A percentile compares a stretch with the other conserved stretches of the same genome.
Evolutionary conservation across 345 rosid species (phyloP).

Genomic region (Camelina laxa): DNA sequence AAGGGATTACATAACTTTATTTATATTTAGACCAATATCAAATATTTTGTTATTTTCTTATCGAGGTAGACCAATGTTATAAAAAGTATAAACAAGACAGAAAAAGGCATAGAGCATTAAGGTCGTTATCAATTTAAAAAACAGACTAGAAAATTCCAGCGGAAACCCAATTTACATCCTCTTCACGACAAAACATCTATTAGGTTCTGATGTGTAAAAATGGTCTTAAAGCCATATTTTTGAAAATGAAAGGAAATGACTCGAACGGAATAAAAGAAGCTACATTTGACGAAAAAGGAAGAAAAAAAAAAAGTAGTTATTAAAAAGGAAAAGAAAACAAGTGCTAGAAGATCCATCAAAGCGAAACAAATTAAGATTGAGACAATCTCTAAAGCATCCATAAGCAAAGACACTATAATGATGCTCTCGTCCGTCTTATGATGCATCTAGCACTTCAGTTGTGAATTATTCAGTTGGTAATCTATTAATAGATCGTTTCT

Average conservation of each 20-base stretch:
- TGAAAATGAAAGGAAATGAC: constrained; percentile 25
- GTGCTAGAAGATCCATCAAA: constrained; percentile 32
- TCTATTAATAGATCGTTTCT: neutral
- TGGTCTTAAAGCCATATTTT: constrained; percentile 37
- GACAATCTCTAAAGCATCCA: constrained; percentile 34
- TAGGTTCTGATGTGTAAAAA: constrained; percentile 49
- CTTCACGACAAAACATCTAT: constrained; percentile 41
- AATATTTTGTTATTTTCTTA: too few relatives aligned
- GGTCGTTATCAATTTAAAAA: constrained; percentile 36
- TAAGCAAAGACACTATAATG: constrained; percentile 25
- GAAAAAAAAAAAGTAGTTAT: neutral
- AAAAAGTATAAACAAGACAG: constrained; percentile 27
- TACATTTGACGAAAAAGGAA: constrained; percentile 2
- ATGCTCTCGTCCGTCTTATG: neutral
- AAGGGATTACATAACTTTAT: neutral
- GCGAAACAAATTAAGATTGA: constrained; percentile 9
- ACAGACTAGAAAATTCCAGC: constrained; percentile 38
- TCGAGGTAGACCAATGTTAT: constrained; percentile 6
- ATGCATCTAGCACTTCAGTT: neutral
- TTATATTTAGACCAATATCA: too few relatives aligned
- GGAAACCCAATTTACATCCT: constrained; percentile 31
- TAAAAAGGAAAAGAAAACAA: constrained; percentile 10
- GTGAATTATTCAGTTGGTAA: neutral
- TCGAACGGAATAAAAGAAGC: constrained; percentile 1
- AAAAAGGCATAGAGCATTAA: constrained; percentile 36